Evolutionary conservation across 345 rosid species (phyloP), one percentile per base, ranked within the genome.

Genomic region (Citrus cavaleriei): DNA sequence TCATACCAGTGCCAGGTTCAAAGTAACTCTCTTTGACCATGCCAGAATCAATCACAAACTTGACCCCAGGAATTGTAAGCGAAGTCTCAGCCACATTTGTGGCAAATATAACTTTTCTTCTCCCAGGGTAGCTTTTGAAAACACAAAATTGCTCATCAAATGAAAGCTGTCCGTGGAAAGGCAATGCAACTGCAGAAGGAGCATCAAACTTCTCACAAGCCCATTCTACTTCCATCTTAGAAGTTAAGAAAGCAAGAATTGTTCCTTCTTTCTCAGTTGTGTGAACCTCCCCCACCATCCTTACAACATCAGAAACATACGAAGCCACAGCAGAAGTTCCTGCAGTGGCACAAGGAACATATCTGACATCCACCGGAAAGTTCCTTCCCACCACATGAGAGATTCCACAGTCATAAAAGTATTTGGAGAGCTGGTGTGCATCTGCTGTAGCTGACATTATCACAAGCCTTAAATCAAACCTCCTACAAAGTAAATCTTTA

Each of bases 51-150:
- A 95, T 86, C 63, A 91, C 99, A 79, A 85, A 95, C 90, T 85
- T 93, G 84, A 93, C 92, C 68, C 98, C 99, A 37, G 97, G 97
- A 78, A 95, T 95, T 66, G 99, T 93, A 67, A 95, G 83, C 4
- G 99, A 95, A 37, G 99, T 95, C 87, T 95, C 99, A n/a, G 99
- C 99, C 74, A 95, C 70, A 86, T 95, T 95, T 64, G 99, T 93
- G 10, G 98, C 86, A 86, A 95, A 95, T 74, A 95, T 90, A 54
- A 95, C 93, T 85, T 95, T 95, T 80, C 99, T 87, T 87, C 85
- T 89, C 79, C 89, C 95, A 10, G 85, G 85, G 79, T 83, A 84
- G 65, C 78, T 80, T 85, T 84, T 86, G 81, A 93, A 95, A 78
- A 93, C 89, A 73, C 80, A 87, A 81, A 38, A 74, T 60, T 95